A percentile compares a stretch with the other conserved stretches of the same genome.
Evolutionary conservation across 1,139 yeast genomes (phyloP).

Genomic region (Suhomyces panamericanus): DNA sequence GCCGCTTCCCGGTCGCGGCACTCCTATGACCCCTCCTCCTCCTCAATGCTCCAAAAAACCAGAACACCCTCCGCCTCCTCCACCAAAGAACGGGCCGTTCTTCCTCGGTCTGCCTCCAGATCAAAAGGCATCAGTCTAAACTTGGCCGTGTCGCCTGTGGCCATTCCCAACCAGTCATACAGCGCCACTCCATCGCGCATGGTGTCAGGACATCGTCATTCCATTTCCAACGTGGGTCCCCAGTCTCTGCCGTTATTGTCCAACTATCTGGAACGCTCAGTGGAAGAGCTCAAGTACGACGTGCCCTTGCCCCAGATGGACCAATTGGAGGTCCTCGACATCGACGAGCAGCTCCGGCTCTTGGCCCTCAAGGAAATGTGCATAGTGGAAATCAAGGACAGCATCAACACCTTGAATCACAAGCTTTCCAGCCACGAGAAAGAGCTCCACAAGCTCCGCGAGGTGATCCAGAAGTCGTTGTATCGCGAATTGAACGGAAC

Average conservation of each 20-base stretch:
- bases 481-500: slow-evolving; percentile 33
- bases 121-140: slow-evolving; percentile 34
- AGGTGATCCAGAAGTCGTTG: slow-evolving; percentile 41
- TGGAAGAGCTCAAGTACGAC: slow-evolving; percentile 12
- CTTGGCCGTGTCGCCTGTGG: slow-evolving; percentile 33
- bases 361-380: slow-evolving; percentile 65
- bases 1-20: slow-evolving; percentile 6
- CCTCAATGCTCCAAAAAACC: neutral
- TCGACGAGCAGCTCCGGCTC: slow-evolving; percentile 56
- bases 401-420: slow-evolving; percentile 35
- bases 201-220: neutral
- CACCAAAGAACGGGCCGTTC: neutral
- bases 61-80: neutral
- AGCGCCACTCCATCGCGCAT: neutral
- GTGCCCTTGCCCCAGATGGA: slow-evolving; percentile 35
- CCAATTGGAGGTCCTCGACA: slow-evolving; percentile 33
- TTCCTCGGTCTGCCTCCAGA: slow-evolving; percentile 17
- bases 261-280: slow-evolving; percentile 1
- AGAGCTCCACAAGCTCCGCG: slow-evolving; percentile 48
- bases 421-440: slow-evolving; percentile 42
- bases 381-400: slow-evolving; percentile 56
- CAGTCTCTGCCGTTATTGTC: slow-evolving; percentile 5
- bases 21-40: neutral
- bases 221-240: neutral
- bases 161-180: slow-evolving; percentile 2